phyloP scores from a whole-genome alignment of 2,329 filamentous ascomycete genomes.

The Cytospora schulzeri region DNA sequence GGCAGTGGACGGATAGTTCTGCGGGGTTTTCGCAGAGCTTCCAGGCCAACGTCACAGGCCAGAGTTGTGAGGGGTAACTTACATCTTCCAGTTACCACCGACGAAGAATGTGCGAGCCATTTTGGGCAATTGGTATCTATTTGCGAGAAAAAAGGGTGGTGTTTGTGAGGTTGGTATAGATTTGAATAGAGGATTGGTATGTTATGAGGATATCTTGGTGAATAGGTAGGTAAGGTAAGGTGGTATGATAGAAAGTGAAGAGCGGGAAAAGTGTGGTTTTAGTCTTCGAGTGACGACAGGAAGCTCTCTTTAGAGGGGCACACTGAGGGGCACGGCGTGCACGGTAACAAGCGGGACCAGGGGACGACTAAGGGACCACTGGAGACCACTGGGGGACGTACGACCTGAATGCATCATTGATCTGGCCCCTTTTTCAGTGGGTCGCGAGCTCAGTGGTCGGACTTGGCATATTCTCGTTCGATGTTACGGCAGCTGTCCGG shows the following conservation, averaged over 20 bases:
- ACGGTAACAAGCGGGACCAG: neutral
- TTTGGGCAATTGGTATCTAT: slow-evolving; percentile 48
- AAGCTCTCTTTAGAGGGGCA: slow-evolving; percentile 18
- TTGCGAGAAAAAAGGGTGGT: neutral
- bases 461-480: slow-evolving; percentile 19
- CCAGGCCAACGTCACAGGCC: slow-evolving; percentile 33
- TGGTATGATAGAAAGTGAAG: slow-evolving; percentile 11
- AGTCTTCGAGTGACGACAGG: slow-evolving; percentile 14
- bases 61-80: slow-evolving; percentile 42
- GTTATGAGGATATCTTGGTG: neutral
- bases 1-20: slow-evolving; percentile 20
- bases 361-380: neutral
- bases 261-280: slow-evolving; percentile 13
- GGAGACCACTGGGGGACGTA: no score
- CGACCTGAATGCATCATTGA: neutral
- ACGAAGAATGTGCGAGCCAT: slow-evolving; percentile 98
- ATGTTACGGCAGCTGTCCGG: slow-evolving; percentile 4
- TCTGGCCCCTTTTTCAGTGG: slow-evolving; percentile 11
- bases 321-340: slow-evolving; percentile 20
- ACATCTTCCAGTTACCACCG: slow-evolving; percentile 99
- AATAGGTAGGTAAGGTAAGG: no score
- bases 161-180: neutral
- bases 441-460: neutral
- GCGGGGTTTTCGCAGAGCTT: slow-evolving; percentile 34
- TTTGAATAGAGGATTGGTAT: neutral